Base-by-base conservation (phyloP, 2,329 filamentous ascomycete species). In the Paraphoma sp. region DNA sequence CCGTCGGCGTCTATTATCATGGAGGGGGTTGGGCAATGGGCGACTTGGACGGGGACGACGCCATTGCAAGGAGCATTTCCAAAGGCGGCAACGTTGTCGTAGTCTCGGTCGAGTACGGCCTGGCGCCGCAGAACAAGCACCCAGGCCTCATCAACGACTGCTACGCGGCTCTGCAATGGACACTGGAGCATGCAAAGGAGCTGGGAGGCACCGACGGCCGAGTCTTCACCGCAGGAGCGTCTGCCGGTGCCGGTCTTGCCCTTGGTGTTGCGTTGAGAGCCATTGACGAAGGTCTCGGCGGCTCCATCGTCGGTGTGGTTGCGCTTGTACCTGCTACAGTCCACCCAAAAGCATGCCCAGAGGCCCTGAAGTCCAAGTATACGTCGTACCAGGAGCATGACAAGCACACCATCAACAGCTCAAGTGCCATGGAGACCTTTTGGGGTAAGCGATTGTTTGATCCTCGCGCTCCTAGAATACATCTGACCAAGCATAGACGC, bases 11-110 rank as follows among this genome's bases (percentile, higher is more conserved):
- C 12, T 77, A 75, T 44, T 73, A 62, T 36, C 75, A 78, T 58
- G 69, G 75, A 31, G 75, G 75, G 40, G 75, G 75, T 5, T 78
- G 74, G 74, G 72, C 73, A 4, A 73, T 77, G 68, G 72, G 74
- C 11, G 67, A 74, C 43, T 41, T 78, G 2, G 68, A 76, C 16
- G 64, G 62, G 6, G 75, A 77, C 30, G 75, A 78, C 56, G 48
- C 59, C 1, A 60, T 61, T 31, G 71, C 68, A 36, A 53, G 75
- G 29, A 48, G 56, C 29, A 65, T 74, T 23, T 57, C 67, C 36
- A 68, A 71, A 60, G 67, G 65, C 4, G 61, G 54, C 8, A 52
- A 51, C 16, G 64, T 71, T 2, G 69, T 77, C 7, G 56, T 77
- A n/a, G 68, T 77, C 3, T 72, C 71, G 17, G 69, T 77, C 6